Evolutionary conservation across 2,329 filamentous ascomycete species (phyloP).

Genomic region (Alternaria postmessia): DNA sequence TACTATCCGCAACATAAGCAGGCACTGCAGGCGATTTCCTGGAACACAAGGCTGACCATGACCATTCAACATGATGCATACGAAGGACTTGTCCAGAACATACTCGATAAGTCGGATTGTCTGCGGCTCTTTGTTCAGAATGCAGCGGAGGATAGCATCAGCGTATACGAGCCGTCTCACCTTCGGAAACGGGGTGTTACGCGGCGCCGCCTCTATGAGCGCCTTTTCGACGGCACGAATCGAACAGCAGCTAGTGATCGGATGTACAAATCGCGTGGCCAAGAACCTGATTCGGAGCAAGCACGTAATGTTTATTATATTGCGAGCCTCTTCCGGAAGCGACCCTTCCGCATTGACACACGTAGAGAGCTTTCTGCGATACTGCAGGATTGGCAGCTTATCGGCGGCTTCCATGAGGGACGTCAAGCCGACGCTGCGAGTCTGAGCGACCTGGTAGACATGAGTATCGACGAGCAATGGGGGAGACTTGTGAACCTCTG

Average conservation of each 20-base stretch:
- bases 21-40: conserved; percentile 54
- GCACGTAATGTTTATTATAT: conserved; percentile 22
- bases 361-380: conserved; percentile 21
- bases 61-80: conserved; percentile 35
- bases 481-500: conserved; percentile 54
- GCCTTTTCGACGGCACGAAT: too few species aligned
- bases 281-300: conserved; percentile 12
- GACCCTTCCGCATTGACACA: conserved; percentile 17
- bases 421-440: conserved; percentile 10
- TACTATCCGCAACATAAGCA: conserved; percentile 55
- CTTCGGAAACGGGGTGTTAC: too few species aligned
- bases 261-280: too few species aligned
- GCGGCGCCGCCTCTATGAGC: too few species aligned
- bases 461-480: conserved; percentile 51
- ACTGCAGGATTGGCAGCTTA: conserved; percentile 22
- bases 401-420: conserved; percentile 23
- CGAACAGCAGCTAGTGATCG: too few species aligned
- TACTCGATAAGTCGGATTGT: conserved; percentile 20
- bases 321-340: conserved; percentile 15
- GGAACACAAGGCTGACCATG: conserved; percentile 51
- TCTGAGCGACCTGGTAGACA: conserved; percentile 33
- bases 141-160: conserved; percentile 10
- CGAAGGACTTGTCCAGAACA: conserved; percentile 19
- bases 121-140: conserved; percentile 22
- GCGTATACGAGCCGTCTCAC: conserved; percentile 9